These are phyloP conservation scores for Yamadazyma paraphyllophila DNA, from an alignment of 805 yeast genomes.

Conservation along the genomic window DNA sequence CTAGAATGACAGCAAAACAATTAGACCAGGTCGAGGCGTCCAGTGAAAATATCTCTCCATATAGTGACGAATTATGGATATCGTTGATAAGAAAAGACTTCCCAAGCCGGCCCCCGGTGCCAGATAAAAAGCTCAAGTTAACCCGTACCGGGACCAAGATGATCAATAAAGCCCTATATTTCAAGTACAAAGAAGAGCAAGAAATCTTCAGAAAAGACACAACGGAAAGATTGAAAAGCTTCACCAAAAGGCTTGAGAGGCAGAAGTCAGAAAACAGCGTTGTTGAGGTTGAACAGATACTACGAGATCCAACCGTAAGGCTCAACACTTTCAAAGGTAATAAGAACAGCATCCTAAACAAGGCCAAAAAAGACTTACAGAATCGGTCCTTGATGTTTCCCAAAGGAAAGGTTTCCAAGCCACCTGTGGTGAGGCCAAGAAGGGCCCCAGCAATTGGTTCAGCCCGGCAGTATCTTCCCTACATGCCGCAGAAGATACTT, in stretches of 20 bases:
- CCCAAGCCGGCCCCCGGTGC: conserved; percentile 38
- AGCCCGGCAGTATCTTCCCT: too few species aligned
- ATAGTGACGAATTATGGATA: conserved; percentile 47
- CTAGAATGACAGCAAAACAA: conserved; percentile 45
- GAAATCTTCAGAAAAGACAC: conserved; percentile 45
- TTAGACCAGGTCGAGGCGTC: conserved; percentile 38
- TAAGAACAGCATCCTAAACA: conserved; percentile 26
- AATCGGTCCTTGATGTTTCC: conserved; percentile 33
- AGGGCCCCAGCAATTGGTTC: too few species aligned
- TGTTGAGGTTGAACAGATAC: conserved; percentile 24
- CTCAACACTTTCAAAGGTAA: conserved; percentile 11
- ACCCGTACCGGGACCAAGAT: conserved; percentile 12
- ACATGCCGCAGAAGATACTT: too few species aligned
- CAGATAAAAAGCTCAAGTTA: neutral
- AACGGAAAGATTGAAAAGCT: conserved; percentile 41
- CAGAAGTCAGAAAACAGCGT: conserved; percentile 45
- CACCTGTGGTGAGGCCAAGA: neutral
- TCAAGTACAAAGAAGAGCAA: conserved; percentile 37
- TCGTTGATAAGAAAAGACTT: conserved; percentile 47
- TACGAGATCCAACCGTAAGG: conserved; percentile 30
- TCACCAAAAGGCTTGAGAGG: conserved; percentile 37
- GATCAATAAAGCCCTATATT: conserved; percentile 40
- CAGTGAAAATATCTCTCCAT: conserved; percentile 42
- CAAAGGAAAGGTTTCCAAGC: neutral
- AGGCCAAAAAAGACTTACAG: conserved; percentile 37